These are phyloP conservation scores for Aureobasidium sp. DNA, from an alignment of 2,329 filamentous ascomycete genomes.

Conservation along the genomic window DNA sequence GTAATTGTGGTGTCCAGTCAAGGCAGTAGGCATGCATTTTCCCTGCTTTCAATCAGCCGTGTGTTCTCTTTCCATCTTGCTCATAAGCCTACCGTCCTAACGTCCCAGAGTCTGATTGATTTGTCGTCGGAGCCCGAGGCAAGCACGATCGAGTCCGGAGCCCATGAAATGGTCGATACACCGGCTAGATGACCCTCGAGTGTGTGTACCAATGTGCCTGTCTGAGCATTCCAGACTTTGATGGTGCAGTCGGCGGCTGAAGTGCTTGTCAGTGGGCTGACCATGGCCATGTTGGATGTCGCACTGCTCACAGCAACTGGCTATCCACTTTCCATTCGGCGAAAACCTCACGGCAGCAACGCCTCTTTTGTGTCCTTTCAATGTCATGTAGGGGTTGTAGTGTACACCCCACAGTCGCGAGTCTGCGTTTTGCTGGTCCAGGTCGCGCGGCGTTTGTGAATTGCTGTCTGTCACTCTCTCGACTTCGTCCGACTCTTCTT, in stretches of 20 bases:
- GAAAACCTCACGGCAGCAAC: constrained; percentile 86
- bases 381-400: constrained; percentile 62
- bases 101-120: constrained; percentile 86
- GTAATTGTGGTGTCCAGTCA: constrained; percentile 92
- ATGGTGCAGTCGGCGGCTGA: constrained; percentile 73
- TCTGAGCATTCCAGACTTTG: constrained; percentile 80
- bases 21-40: constrained; percentile 51
- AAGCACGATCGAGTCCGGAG: constrained; percentile 76
- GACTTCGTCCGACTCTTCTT: constrained; percentile 9
- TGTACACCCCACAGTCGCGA: constrained; percentile 39
- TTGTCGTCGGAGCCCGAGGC: constrained; percentile 96
- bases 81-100: constrained; percentile 40
- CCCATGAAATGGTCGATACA: constrained; percentile 89
- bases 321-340: constrained; percentile 82
- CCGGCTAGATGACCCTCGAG: constrained; percentile 91
- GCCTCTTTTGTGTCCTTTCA: constrained; percentile 70
- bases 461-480: not conserved
- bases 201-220: constrained; percentile 75
- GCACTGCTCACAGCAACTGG: constrained; percentile 59
- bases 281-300: not conserved
- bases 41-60: constrained; percentile 31
- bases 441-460: not conserved
- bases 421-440: not conserved
- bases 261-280: not conserved
- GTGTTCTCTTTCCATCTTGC: not conserved